Evolutionary conservation across 257 asterid genomes (phyloP).

Genomic region (Nemophila menziesii): DNA sequence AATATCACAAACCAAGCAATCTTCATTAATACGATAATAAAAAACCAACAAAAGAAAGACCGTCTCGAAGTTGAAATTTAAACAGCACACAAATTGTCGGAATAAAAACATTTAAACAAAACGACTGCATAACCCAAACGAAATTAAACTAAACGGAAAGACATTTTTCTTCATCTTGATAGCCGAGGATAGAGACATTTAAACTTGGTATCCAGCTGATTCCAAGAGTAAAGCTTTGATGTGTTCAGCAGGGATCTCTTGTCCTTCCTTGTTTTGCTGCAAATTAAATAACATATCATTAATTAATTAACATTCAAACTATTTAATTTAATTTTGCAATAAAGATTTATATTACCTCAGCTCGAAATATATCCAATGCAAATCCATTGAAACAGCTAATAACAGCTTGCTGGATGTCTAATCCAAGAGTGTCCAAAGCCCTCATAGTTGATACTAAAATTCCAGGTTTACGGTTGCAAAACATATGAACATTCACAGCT

Average conservation of each 20-base stretch:
- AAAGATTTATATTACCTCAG: conserved; percentile 16
- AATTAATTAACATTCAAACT: no score
- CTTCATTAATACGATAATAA: no score
- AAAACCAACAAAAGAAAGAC: no score
- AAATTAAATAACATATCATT: background rate
- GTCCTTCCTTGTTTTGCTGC: conserved; percentile 56
- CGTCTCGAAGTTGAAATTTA: no score
- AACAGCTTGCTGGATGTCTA: conserved; percentile 26
- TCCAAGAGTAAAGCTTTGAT: conserved; percentile 55
- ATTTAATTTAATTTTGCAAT: background rate
- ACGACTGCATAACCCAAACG: no score
- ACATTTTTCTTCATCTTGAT: no score
- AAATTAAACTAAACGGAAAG: no score
- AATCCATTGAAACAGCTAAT: conserved; percentile 26
- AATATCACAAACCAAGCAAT: no score
- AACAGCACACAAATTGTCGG: no score
- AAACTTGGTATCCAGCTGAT: conserved; percentile 55
- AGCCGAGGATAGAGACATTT: no score
- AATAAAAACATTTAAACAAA: no score
- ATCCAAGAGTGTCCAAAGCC: conserved; percentile 22
- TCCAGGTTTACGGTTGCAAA: conserved; percentile 27
- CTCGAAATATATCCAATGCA: conserved; percentile 23
- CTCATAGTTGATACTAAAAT: conserved; percentile 20
- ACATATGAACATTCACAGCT: conserved; percentile 27
- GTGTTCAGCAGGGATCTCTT: conserved; percentile 45